Evolutionary conservation across 805 yeast species (phyloP).

Genomic region (Candida krabiensis): DNA sequence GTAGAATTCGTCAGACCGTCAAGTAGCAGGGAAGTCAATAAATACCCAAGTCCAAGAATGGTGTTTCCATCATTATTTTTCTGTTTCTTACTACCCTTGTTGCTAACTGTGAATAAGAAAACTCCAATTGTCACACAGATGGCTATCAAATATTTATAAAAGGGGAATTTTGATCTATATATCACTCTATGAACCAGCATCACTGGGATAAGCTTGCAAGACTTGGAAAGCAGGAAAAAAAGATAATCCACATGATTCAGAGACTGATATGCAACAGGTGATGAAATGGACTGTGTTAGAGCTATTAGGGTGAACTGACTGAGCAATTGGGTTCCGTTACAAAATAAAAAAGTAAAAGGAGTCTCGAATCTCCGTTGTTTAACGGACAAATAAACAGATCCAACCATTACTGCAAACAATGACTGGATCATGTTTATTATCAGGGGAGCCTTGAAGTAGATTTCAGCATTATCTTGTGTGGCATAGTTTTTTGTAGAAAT

Average conservation of each 20-base stretch:
- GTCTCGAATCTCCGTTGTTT: conserved; percentile 30
- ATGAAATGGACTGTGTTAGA: conserved; percentile 72
- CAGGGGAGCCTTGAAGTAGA: conserved; percentile 68
- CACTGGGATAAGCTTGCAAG: conserved; percentile 94
- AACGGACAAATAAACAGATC: conserved; percentile 54
- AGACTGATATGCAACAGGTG: conserved; percentile 81
- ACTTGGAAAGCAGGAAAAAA: conserved; percentile 82
- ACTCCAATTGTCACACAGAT: conserved; percentile 81
- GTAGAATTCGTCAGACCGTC: conserved; percentile 95
- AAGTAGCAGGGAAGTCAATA: conserved; percentile 63
- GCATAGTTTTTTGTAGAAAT: conserved; percentile 78
- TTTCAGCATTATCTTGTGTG: conserved; percentile 15
- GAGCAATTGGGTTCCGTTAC: conserved; percentile 31
- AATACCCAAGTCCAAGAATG: conserved; percentile 57
- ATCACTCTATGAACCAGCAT: conserved; percentile 74
- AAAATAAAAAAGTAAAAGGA: conserved; percentile 36
- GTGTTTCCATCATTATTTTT: conserved; percentile 43
- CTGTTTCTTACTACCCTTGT: conserved; percentile 21
- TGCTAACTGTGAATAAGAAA: conserved; percentile 59
- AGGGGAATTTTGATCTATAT: conserved; percentile 71
- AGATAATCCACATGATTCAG: conserved; percentile 82
- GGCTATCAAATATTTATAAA: conserved; percentile 78
- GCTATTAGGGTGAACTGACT: conserved; percentile 54
- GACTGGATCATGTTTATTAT: conserved; percentile 79
- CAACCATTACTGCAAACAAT: conserved; percentile 66